These are phyloP conservation scores for Canariomyces notabilis DNA, from an alignment of 2,329 filamentous ascomycete species.

Conservation along the genomic window DNA sequence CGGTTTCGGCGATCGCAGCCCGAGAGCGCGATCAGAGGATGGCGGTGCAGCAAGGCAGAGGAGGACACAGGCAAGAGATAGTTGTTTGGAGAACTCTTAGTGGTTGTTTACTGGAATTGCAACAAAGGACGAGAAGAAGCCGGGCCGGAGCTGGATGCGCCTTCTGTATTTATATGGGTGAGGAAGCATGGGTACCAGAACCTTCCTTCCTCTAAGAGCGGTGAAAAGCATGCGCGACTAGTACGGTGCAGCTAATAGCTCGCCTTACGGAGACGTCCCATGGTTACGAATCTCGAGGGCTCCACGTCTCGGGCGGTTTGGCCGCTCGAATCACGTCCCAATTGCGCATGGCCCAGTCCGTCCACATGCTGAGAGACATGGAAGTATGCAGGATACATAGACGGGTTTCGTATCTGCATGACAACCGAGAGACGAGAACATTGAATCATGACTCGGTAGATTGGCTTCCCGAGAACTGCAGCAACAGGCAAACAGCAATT, in stretches of 20 bases:
- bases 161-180: too few species aligned
- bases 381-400: background rate
- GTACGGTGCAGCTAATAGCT: too few species aligned
- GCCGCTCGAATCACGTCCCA: conserved; percentile 10
- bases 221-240: too few species aligned
- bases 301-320: conserved; percentile 20
- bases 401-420: background rate
- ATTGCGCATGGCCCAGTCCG: conserved; percentile 12
- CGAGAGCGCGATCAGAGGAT: conserved; percentile 48
- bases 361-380: background rate
- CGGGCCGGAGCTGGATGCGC: too few species aligned
- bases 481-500: conserved; percentile 2
- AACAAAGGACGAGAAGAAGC: too few species aligned
- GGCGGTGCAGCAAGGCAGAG: conserved; percentile 1
- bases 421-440: background rate
- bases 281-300: background rate
- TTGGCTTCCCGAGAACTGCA: background rate
- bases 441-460: background rate
- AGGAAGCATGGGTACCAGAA: too few species aligned
- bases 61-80: background rate
- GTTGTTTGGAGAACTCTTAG: background rate
- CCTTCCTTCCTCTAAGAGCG: too few species aligned
- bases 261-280: background rate
- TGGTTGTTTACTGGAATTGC: background rate
- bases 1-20: conserved; percentile 59